Evolutionary conservation across 2,329 filamentous ascomycete species (phyloP), one percentile per base, ranked within the genome.

Genomic region (Tolypocladium guangdongense): DNA sequence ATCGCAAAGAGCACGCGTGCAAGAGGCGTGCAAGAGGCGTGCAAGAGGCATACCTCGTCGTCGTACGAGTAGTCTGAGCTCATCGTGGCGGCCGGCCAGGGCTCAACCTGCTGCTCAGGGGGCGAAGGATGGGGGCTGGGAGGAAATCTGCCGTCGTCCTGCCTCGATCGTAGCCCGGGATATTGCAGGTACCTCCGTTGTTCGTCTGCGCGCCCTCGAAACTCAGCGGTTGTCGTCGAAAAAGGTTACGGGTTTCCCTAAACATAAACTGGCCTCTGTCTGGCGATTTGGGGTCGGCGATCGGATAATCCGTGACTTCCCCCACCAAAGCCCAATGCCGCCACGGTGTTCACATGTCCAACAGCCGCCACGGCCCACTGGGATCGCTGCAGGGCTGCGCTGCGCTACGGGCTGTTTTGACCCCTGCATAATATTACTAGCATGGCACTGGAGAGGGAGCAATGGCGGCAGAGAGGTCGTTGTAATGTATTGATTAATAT

Each of bases 1-100:
- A 52, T 27, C 22, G 50, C 24, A 11, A 37, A 24, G 22, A 32
- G 20, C 32, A 49, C 16, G 46, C 11, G 43, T 35, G 20, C n/a
- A 27, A 33, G 52, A 2, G 22, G 41, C 35, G 45, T n/a, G n/a
- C n/a, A 49, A 52, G 50, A 12, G 35, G 33, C 18, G 38, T 2
- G 49, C 32, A 7, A 18, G 35, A 38, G 49, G 53, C 71, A 59
- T 68, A 87, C 86, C 82, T 93, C 84, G 68, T 96, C 88, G 81
- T 99, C 93, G 76, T 99, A 99, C 65, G 88, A 95, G 79, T 99
- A 99, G 73, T 97, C 92, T 66, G 88, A 89, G 68, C 86, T 91
- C 84, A 93, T 93, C 70, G 76, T 84, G 74, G 63, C 70, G 63
- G 62, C 61, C 59, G 59, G 56, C 48, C 62, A 63, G 64, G 68